A percentile compares a stretch with the other conserved stretches of the same genome.
Conservation (phyloP, 2,329 filamentous ascomycete species). For the Parastagonospora nodorum region DNA sequence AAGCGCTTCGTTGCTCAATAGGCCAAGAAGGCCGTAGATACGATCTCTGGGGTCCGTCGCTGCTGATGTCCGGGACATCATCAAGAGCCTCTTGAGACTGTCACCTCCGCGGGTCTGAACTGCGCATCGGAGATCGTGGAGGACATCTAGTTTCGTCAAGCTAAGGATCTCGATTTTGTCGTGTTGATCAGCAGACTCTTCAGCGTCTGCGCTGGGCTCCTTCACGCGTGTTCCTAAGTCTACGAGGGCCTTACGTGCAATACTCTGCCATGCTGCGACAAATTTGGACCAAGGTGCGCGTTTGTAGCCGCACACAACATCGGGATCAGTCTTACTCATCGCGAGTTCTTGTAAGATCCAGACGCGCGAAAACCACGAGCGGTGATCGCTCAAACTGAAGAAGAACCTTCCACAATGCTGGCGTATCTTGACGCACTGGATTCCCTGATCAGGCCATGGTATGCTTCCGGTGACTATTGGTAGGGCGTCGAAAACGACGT, state of each 20-base stretch:
- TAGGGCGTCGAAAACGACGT: not conserved
- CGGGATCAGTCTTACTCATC: not conserved
- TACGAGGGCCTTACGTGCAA: not conserved
- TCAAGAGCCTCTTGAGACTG: not conserved
- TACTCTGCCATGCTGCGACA: not conserved
- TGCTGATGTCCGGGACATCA: not conserved
- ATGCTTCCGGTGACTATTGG: not conserved
- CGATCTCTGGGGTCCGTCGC: conserved; percentile 2
- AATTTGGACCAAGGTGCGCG: conserved; percentile 2
- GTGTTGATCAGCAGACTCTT: not conserved
- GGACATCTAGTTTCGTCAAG: not conserved
- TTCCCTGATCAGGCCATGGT: not conserved
- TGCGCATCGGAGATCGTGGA: not conserved
- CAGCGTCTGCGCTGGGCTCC: not conserved
- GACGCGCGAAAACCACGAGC: conserved; percentile 3
- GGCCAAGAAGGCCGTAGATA: conserved; percentile 2
- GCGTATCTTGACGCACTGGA: not conserved
- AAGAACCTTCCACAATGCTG: not conserved
- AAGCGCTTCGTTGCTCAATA: not conserved
- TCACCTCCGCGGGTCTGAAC: not conserved
- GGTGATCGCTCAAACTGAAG: not conserved
- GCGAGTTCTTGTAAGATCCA: conserved; percentile 9
- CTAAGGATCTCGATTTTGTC: not conserved
- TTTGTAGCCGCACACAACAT: conserved; percentile 4
- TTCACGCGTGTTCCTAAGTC: not conserved